Percentiles rank a stretch among this genome's conserved stretches.
These are phyloP conservation scores for Trametes maxima DNA, from an alignment of 768 basidiomycete species.

Conservation along the genomic window DNA sequence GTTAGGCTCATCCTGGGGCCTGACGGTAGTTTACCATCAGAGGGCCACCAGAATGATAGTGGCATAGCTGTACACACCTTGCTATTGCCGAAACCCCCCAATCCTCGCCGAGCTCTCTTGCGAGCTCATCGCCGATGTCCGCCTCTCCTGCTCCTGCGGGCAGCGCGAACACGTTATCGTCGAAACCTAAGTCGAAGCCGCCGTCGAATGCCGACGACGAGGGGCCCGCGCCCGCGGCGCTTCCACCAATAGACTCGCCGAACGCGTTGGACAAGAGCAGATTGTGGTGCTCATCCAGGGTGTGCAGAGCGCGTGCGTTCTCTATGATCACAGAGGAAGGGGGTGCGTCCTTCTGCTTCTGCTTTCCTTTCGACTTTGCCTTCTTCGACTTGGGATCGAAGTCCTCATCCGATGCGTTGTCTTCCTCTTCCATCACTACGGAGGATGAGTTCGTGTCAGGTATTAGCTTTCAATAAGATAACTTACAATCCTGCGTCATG, in stretches of 20 bases:
- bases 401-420: conserved; percentile 49
- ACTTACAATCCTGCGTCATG: conserved; percentile 1
- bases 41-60: background rate
- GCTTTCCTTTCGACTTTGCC: conserved; percentile 25
- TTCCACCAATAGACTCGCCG: conserved; percentile 57
- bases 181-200: conserved; percentile 38
- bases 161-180: conserved; percentile 54
- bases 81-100: conserved; percentile 47
- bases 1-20: conserved; percentile 28
- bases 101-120: conserved; percentile 70
- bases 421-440: background rate
- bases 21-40: background rate
- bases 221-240: conserved; percentile 34
- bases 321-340: conserved; percentile 25
- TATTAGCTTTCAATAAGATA: too few relatives aligned
- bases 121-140: conserved; percentile 73
- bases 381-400: conserved; percentile 45
- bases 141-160: conserved; percentile 61
- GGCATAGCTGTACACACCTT: background rate
- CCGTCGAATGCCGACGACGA: conserved; percentile 61
- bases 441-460: background rate
- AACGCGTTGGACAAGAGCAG: conserved; percentile 68
- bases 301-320: conserved; percentile 41
- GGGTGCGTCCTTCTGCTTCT: conserved; percentile 32
- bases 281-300: conserved; percentile 71